Conservation (phyloP, 192 early-diverging fungal species). For the Coemansia sp. region DNA sequence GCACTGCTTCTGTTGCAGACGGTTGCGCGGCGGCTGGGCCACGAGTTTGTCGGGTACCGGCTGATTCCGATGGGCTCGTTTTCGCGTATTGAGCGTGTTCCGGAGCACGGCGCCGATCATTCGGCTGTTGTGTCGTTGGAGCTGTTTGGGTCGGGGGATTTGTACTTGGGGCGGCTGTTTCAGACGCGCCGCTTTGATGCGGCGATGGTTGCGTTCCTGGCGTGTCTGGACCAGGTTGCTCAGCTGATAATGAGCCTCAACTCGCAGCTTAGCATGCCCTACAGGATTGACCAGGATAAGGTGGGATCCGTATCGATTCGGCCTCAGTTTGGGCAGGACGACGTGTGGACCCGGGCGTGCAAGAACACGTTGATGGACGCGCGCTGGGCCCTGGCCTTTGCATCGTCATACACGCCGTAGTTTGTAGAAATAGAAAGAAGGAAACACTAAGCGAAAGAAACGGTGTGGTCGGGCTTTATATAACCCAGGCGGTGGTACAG, state of each 20-base stretch:
- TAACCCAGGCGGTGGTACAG: constrained; percentile 45
- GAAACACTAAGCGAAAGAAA: no score
- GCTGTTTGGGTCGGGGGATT: constrained; percentile 83
- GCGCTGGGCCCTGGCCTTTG: constrained; percentile 85
- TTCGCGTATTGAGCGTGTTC: constrained; percentile 81
- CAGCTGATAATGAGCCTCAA: constrained; percentile 74
- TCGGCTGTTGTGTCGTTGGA: constrained; percentile 52
- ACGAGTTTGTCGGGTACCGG: constrained; percentile 76
- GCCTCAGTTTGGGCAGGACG: constrained; percentile 85
- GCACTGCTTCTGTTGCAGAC: constrained; percentile 80
- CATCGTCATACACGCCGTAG: constrained; percentile 32
- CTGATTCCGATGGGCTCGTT: constrained; percentile 89
- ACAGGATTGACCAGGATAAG: constrained; percentile 84
- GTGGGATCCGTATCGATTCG: constrained; percentile 78
- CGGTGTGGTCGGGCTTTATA: constrained; percentile 8
- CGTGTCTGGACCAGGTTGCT: constrained; percentile 83
- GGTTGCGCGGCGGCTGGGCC: constrained; percentile 74
- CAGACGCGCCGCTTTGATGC: constrained; percentile 80
- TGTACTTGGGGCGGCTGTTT: constrained; percentile 69
- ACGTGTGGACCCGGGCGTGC: constrained; percentile 86
- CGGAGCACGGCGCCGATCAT: constrained; percentile 48
- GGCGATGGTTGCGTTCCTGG: constrained; percentile 83
- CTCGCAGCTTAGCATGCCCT: constrained; percentile 72
- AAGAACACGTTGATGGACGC: constrained; percentile 83
- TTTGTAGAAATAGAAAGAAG: no score